phyloP scores from a whole-genome alignment of 768 basidiomycete genomes.

The Mycena latifolia region DNA sequence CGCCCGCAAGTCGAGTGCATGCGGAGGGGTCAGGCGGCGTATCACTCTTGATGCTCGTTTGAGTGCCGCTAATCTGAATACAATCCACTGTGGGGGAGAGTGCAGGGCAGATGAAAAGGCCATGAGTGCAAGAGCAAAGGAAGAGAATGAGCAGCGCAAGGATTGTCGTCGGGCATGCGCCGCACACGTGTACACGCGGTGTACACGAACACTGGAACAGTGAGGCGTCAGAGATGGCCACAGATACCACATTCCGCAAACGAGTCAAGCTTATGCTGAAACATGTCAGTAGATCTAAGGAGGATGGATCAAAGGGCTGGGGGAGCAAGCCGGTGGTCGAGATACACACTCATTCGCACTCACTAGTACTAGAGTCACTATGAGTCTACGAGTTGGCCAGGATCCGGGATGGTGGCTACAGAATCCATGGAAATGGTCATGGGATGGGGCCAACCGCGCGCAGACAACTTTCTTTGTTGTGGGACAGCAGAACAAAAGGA shows the following conservation, averaged over 20 bases:
- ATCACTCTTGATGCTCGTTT: slow-evolving; percentile 12
- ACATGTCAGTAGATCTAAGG: no score
- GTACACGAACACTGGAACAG: neutral
- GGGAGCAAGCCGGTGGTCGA: no score
- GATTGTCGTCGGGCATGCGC: slow-evolving; percentile 3
- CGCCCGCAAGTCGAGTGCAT: neutral
- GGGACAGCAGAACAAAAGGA: no score
- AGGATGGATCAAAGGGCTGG: no score
- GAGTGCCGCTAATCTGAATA: slow-evolving; percentile 13
- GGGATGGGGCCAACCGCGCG: no score
- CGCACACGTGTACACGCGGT: slow-evolving; percentile 1
- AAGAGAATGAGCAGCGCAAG: neutral
- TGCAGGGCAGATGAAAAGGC: neutral
- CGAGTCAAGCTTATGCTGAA: no score
- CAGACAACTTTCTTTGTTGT: no score
- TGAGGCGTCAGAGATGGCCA: slow-evolving; percentile 4
- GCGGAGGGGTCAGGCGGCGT: slow-evolving; percentile 17
- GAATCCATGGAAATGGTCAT: no score
- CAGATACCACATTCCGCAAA: neutral
- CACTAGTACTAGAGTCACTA: no score
- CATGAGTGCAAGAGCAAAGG: neutral
- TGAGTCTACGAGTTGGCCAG: no score
- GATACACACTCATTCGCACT: no score
- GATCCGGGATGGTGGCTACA: no score
- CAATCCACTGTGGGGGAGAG: slow-evolving; percentile 2